These are phyloP conservation scores for Verticillium tricorpus DNA, from an alignment of 2,329 filamentous ascomycete species.

Conservation along the genomic window DNA sequence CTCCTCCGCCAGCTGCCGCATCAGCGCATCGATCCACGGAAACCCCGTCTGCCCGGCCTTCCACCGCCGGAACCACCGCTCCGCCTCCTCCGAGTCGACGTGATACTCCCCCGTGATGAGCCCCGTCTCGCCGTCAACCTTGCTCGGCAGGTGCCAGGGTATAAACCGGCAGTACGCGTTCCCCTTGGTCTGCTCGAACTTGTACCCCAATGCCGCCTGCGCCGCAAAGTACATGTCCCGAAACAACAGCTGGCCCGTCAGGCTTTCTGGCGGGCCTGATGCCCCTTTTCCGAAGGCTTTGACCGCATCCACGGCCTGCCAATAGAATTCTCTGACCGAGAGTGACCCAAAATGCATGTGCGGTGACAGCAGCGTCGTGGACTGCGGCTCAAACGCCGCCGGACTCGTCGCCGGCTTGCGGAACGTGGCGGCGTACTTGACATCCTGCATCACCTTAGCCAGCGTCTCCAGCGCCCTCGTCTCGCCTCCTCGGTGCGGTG, in stretches of 20 bases:
- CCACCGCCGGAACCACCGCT: slow-evolving; percentile 66
- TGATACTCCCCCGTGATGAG: slow-evolving; percentile 56
- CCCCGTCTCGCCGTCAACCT: slow-evolving; percentile 38
- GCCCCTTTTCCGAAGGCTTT: slow-evolving; percentile 50
- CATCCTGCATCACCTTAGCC: slow-evolving; percentile 53
- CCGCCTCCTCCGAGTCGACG: slow-evolving; percentile 58
- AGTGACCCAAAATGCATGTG: slow-evolving; percentile 72
- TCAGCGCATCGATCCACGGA: slow-evolving; percentile 76
- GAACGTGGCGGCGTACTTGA: slow-evolving; percentile 67
- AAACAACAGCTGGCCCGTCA: slow-evolving; percentile 71
- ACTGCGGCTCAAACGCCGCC: slow-evolving; percentile 66
- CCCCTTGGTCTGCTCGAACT: slow-evolving; percentile 59
- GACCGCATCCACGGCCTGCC: slow-evolving; percentile 61
- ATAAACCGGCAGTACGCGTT: slow-evolving; percentile 70
- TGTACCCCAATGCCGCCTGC: slow-evolving; percentile 61
- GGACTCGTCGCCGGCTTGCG: slow-evolving; percentile 73
- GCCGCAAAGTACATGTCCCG: slow-evolving; percentile 82
- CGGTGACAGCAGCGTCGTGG: slow-evolving; percentile 69
- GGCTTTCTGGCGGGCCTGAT: slow-evolving; percentile 60
- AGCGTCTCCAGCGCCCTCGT: slow-evolving; percentile 55
- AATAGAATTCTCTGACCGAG: slow-evolving; percentile 68
- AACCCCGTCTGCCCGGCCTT: slow-evolving; percentile 66
- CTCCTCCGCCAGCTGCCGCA: slow-evolving; percentile 67
- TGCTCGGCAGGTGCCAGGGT: slow-evolving; percentile 71
- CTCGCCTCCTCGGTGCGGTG: slow-evolving; percentile 68